phyloP scores from a whole-genome alignment of 306 rosid genomes.

The Quercus ilex region DNA sequence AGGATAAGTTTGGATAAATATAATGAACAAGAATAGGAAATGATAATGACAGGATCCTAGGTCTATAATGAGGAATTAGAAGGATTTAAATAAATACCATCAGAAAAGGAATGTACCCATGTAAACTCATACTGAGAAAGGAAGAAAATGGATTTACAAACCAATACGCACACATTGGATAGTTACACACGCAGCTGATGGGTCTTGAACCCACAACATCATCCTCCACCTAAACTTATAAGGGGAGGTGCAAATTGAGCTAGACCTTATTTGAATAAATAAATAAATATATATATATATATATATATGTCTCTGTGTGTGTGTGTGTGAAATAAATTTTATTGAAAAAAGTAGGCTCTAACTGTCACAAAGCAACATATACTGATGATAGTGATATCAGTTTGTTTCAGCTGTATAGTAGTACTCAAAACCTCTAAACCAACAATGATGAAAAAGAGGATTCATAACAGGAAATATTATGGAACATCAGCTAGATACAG shows the following conservation, averaged over 20 bases:
- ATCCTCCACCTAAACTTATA: too few species aligned
- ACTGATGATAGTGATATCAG: background rate
- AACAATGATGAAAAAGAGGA: background rate
- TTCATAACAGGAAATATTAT: background rate
- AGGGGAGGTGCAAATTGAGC: too few species aligned
- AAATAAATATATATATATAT: too few species aligned
- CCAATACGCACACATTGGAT: too few species aligned
- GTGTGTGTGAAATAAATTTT: too few species aligned
- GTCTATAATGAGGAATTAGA: background rate
- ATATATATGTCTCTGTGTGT: too few species aligned
- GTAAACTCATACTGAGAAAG: background rate
- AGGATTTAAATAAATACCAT: background rate
- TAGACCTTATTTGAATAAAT: too few species aligned
- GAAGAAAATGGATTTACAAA: background rate
- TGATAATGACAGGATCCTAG: background rate
- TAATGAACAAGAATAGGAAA: too few species aligned
- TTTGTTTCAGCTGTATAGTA: background rate
- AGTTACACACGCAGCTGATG: too few species aligned
- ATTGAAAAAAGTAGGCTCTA: too few species aligned
- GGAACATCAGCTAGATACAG: background rate
- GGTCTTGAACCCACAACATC: too few species aligned
- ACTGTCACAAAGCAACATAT: background rate
- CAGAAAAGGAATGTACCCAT: background rate
- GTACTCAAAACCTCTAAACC: background rate
- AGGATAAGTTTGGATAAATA: too few species aligned